Conservation (phyloP, 2,329 filamentous ascomycete species). For the Geosmithia flava region DNA sequence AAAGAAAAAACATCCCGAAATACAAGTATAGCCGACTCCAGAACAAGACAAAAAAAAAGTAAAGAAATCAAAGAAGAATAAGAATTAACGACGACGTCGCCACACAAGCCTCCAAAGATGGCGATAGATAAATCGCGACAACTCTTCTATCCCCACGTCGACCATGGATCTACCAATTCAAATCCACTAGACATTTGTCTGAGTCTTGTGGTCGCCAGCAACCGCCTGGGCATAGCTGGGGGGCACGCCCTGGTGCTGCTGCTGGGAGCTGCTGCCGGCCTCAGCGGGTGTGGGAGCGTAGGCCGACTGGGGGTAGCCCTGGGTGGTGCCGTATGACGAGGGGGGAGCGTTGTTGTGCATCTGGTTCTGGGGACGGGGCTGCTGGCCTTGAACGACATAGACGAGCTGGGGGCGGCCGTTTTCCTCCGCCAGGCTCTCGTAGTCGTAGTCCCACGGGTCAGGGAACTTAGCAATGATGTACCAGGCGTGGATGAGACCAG, state of each 20-base stretch:
- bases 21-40: not conserved
- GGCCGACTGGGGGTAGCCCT: conserved; percentile 10
- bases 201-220: conserved; percentile 82
- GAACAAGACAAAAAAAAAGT: not conserved
- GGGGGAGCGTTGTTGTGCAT: conserved; percentile 16
- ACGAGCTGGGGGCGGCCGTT: conserved; percentile 18
- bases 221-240: conserved; percentile 88
- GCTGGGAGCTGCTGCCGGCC: conserved; percentile 26
- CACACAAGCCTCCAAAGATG: no score
- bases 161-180: no score
- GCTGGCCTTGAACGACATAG: conserved; percentile 8
- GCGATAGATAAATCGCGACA: no score
- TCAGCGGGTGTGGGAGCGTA: conserved; percentile 22
- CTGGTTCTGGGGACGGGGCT: conserved; percentile 7
- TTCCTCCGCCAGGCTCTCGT: conserved; percentile 51
- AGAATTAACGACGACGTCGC: not conserved
- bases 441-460: conserved; percentile 63
- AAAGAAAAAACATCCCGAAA: not conserved
- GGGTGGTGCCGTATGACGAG: conserved; percentile 31
- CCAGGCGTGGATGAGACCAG: conserved; percentile 89
- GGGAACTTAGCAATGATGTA: conserved; percentile 93
- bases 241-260: conserved; percentile 37
- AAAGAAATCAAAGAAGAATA: not conserved
- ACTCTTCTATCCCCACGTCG: not conserved
- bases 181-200: conserved; percentile 28